phyloP scores from a whole-genome alignment of 1,139 yeast species.

The Suzukiozyma palmioleophila region DNA sequence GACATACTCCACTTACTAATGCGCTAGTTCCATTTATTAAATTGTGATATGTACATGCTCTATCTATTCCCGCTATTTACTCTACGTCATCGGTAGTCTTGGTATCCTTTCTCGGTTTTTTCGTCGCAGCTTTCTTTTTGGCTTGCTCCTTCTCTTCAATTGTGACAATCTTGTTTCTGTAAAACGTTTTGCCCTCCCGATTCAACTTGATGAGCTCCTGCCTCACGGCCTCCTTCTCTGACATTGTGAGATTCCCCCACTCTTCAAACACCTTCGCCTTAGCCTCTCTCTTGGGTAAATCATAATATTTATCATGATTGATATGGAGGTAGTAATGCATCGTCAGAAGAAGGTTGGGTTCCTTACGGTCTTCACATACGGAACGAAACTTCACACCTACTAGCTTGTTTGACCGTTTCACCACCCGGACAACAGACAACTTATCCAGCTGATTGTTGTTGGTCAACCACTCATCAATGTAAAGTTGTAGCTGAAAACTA shows the following conservation, averaged over 20 bases:
- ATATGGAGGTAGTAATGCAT: not conserved
- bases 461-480: not conserved
- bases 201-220: not conserved
- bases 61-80: too few relatives aligned
- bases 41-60: too few relatives aligned
- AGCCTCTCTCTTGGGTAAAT: not conserved
- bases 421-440: not conserved
- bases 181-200: not conserved
- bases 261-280: not conserved
- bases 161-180: not conserved
- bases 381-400: not conserved
- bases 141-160: not conserved
- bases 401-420: not conserved
- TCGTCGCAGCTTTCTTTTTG: too few relatives aligned
- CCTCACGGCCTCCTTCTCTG: not conserved
- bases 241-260: not conserved
- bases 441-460: not conserved
- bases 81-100: too few relatives aligned
- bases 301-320: not conserved
- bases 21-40: too few relatives aligned
- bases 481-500: not conserved
- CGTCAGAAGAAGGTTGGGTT: not conserved
- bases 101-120: too few relatives aligned
- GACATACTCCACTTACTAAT: too few relatives aligned
- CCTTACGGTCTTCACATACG: not conserved